Evolutionary conservation across 2,329 filamentous ascomycete genomes (phyloP).

Genomic region (Botrytis hyacinthi): DNA sequence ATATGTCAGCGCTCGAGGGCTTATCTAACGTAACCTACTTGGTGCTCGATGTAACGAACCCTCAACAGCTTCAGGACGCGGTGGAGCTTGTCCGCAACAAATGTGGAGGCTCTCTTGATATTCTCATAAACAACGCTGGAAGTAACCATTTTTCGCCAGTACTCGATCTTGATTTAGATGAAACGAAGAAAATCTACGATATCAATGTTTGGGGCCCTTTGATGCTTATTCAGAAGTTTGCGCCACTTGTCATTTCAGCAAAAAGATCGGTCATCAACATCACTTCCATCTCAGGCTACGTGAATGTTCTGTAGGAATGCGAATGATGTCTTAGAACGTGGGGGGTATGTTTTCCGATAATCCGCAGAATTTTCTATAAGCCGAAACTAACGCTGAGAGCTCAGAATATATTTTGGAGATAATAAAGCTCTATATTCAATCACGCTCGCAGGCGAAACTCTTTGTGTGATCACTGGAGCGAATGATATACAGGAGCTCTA

Average conservation of each 20-base stretch:
- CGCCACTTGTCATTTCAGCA: slow-evolving; percentile 29
- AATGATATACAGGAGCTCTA: background rate
- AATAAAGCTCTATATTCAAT: background rate
- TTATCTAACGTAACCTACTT: slow-evolving; percentile 39
- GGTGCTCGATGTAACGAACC: slow-evolving; percentile 42
- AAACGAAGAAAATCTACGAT: slow-evolving; percentile 35
- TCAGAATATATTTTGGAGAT: background rate
- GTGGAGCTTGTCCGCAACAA: slow-evolving; percentile 36
- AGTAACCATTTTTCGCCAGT: slow-evolving; percentile 32
- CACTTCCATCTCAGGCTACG: slow-evolving; percentile 26
- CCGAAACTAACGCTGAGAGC: background rate
- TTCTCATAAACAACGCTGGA: slow-evolving; percentile 47
- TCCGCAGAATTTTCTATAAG: too few species aligned
- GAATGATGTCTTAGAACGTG: background rate
- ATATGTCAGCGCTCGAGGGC: slow-evolving; percentile 31
- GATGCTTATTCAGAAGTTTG: slow-evolving; percentile 35
- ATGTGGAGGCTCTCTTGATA: slow-evolving; percentile 42
- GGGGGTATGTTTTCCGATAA: background rate
- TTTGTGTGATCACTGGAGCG: slow-evolving; percentile 1
- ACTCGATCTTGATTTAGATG: slow-evolving; percentile 34
- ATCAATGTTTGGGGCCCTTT: slow-evolving; percentile 36
- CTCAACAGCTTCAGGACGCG: slow-evolving; percentile 37
- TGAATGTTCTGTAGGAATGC: slow-evolving; percentile 25
- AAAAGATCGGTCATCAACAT: slow-evolving; percentile 35
- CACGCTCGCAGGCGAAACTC: background rate